phyloP scores from a whole-genome alignment of 2,329 filamentous ascomycete species.

The Falciphora oryzae region DNA sequence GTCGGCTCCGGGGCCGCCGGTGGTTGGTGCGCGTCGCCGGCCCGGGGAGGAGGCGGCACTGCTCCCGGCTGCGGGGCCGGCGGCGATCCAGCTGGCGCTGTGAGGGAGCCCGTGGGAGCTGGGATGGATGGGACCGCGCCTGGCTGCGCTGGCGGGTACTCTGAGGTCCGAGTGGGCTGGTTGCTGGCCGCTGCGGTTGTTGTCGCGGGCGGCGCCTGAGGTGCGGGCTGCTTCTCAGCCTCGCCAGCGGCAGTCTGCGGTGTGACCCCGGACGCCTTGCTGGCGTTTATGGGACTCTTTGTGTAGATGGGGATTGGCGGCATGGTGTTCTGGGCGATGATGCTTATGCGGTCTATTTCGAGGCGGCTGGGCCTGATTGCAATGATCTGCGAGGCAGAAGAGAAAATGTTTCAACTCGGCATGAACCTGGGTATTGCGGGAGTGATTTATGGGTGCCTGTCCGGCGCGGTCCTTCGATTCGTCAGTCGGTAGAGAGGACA shows the following conservation, averaged over 20 bases:
- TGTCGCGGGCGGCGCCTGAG: slow-evolving; percentile 20
- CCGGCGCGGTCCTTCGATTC: too few relatives aligned
- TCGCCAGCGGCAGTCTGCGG: slow-evolving; percentile 35
- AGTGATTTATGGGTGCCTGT: not conserved
- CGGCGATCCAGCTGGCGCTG: slow-evolving; percentile 25
- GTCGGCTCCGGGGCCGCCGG: slow-evolving; percentile 23
- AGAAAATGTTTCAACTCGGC: not conserved
- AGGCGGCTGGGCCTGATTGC: not conserved
- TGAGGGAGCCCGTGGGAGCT: slow-evolving; percentile 33
- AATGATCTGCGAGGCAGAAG: not conserved
- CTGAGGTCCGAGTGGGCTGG: slow-evolving; percentile 17
- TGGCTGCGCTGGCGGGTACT: slow-evolving; percentile 39
- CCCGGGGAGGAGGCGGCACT: slow-evolving; percentile 48
- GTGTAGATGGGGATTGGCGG: slow-evolving; percentile 56
- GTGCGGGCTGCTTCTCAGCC: slow-evolving; percentile 15
- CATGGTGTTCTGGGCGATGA: slow-evolving; percentile 36
- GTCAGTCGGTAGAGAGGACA: not conserved
- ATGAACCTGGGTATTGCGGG: not conserved
- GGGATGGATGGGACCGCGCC: slow-evolving; percentile 40
- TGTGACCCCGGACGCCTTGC: slow-evolving; percentile 45
- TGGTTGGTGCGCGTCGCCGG: slow-evolving; percentile 32
- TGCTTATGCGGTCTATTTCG: not conserved
- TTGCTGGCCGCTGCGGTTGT: slow-evolving; percentile 24
- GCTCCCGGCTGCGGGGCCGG: slow-evolving; percentile 54
- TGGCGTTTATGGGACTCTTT: slow-evolving; percentile 51